These are phyloP conservation scores for Solanum rostratum DNA, from an alignment of 257 asterid genomes.

Conservation along the genomic window DNA sequence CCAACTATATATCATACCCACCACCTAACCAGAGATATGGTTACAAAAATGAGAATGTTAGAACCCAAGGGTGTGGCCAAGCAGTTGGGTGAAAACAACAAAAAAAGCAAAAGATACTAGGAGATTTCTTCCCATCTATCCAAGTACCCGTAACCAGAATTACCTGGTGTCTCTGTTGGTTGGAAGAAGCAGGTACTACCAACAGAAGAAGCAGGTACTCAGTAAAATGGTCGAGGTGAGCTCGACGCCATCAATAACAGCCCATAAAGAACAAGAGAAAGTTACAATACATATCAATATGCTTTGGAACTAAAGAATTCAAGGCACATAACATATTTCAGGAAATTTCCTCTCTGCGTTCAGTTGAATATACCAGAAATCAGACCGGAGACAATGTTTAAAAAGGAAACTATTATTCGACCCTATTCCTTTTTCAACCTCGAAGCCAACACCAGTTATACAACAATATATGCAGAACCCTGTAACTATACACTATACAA, in stretches of 20 bases:
- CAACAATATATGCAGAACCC: conserved; percentile 27
- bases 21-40: neutral
- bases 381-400: neutral
- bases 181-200: neutral
- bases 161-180: neutral
- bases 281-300: neutral
- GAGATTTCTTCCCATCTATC: neutral
- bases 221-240: neutral
- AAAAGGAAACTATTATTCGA: neutral
- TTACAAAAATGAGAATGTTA: neutral
- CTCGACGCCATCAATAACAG: neutral
- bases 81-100: neutral
- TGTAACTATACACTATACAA: conserved; percentile 34
- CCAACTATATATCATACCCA: neutral
- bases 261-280: neutral
- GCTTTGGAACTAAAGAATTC: neutral
- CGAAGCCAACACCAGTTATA: conserved; percentile 14
- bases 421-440: conserved; percentile 10
- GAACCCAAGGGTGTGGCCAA: neutral
- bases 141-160: neutral
- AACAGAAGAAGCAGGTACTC: neutral
- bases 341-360: neutral
- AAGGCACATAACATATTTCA: neutral
- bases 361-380: neutral
- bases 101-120: neutral